phyloP scores from a whole-genome alignment of 768 basidiomycete genomes.

The Collybia sordida region DNA sequence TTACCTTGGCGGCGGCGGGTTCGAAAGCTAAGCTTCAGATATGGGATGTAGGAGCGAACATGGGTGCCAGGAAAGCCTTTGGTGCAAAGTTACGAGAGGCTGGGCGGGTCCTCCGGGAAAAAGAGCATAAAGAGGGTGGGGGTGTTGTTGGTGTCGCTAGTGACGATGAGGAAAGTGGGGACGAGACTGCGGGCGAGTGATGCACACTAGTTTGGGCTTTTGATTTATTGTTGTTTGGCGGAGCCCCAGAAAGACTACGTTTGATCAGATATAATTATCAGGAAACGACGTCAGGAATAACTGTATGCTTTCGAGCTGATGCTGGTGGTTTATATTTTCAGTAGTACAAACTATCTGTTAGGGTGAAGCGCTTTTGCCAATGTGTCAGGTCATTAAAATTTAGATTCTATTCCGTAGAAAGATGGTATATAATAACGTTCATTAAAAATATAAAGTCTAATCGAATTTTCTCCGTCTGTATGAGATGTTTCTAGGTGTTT shows the following conservation, averaged over 20 bases:
- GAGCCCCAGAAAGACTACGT: too few relatives aligned
- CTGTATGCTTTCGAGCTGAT: too few relatives aligned
- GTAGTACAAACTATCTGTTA: too few relatives aligned
- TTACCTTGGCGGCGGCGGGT: slow-evolving; percentile 92
- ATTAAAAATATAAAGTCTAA: slow-evolving; percentile 19
- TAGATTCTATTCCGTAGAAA: too few relatives aligned
- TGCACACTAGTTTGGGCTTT: not conserved
- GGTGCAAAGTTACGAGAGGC: slow-evolving; percentile 73
- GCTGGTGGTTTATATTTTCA: too few relatives aligned
- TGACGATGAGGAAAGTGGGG: slow-evolving; percentile 70
- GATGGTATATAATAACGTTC: too few relatives aligned
- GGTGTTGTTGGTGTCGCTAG: slow-evolving; percentile 69
- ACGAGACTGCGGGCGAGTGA: slow-evolving; percentile 35
- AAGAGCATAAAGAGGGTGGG: slow-evolving; percentile 45
- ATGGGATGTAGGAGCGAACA: slow-evolving; percentile 90
- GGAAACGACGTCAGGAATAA: too few relatives aligned
- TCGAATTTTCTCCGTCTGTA: slow-evolving; percentile 67
- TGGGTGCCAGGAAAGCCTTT: slow-evolving; percentile 81
- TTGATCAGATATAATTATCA: too few relatives aligned
- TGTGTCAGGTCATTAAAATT: too few relatives aligned
- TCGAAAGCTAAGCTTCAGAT: slow-evolving; percentile 92
- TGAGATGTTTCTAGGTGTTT: slow-evolving; percentile 59
- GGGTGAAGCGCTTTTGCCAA: too few relatives aligned
- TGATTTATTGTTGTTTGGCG: not conserved
- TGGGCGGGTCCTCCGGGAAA: slow-evolving; percentile 68